Base-by-base conservation (phyloP, 495 filamentous ascomycete genomes). In the Tuber indicum region DNA sequence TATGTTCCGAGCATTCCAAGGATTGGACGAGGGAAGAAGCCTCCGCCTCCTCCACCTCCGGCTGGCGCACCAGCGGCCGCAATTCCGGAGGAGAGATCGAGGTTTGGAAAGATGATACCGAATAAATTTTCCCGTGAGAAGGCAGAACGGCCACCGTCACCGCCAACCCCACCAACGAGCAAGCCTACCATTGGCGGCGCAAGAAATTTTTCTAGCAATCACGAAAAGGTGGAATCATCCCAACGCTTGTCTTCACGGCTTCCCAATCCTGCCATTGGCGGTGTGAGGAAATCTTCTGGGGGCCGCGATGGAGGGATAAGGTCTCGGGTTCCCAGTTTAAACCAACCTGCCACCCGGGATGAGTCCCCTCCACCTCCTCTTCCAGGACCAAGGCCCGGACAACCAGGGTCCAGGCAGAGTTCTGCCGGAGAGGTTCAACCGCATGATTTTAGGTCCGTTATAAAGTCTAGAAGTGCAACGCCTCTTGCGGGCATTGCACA, bases 321-420 rank as follows among this genome's bases (percentile, higher is more conserved):
- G 46, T 74, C 81, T 75, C 43, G 74, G 39, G 36, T 58, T 17
- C 74, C 78, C 3, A 78, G 62, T 58, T 77, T 72, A 14, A 77
- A 77, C 49, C 47, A 75, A 45, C 81, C 79, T 39, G 49, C 70
- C 1, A 46, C 46, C 39, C 73, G 82, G 16, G 82, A 83, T 26
- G 82, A 83, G 62, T 83, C 82, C 4, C 82, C 82, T 1, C 82
- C 82, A 4, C 82, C 82, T 8, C 82, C 82, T 16, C 74, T 83
- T 19, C 82, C 82, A 8, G 82, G 81, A 23, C 78, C 81, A 72
- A 80, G 81, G 7, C 82, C 82, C n/a, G 39, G 47, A 36, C 41
- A 39, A 39, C 52, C 74, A 43, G 41, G 41, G 41, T 42, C 71
- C 23, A 72, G 71, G 42, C 71, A 42, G 71, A 43, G 5, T 42